Percentiles rank a stretch among this genome's conserved stretches.
phyloP scores from a whole-genome alignment of 129 eudicot genomes.

The Centaurea solstitialis region DNA sequence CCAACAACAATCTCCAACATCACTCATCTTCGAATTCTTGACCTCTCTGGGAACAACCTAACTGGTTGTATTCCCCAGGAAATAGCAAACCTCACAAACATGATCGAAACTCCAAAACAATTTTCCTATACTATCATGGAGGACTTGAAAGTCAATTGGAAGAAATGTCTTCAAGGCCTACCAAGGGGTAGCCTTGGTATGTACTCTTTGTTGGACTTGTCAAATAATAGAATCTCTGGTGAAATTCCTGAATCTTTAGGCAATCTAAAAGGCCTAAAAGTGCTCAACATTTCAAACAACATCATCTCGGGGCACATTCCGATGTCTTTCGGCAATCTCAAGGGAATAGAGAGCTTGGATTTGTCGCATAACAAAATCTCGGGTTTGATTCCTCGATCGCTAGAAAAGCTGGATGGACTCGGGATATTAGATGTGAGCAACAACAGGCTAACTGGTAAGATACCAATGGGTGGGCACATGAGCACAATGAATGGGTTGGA shows the following conservation, averaged over 20 bases:
- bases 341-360: too few species aligned
- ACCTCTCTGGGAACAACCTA: constrained; percentile 33
- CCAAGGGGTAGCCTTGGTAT: constrained; percentile 31
- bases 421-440: constrained; percentile 36
- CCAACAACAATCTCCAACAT: not conserved
- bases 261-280: too few species aligned
- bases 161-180: constrained; percentile 35
- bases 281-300: too few species aligned
- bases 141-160: constrained; percentile 7
- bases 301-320: too few species aligned
- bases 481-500: constrained; percentile 18
- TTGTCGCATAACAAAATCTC: too few species aligned
- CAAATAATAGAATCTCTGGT: too few species aligned
- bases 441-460: constrained; percentile 30
- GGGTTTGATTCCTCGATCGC: too few species aligned
- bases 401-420: constrained; percentile 3
- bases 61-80: constrained; percentile 21
- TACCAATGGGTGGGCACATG: too few species aligned
- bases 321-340: too few species aligned
- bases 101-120: constrained; percentile 27
- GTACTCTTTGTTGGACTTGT: constrained; percentile 45
- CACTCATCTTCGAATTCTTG: constrained; percentile 9
- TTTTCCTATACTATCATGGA: not conserved
- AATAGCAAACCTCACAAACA: constrained; percentile 25
- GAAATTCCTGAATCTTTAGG: too few species aligned